A percentile compares a stretch with the other conserved stretches of the same genome.
Evolutionary conservation across 169 alveolate genomes (phyloP).

Genomic region (Plasmodium knowlesi): DNA sequence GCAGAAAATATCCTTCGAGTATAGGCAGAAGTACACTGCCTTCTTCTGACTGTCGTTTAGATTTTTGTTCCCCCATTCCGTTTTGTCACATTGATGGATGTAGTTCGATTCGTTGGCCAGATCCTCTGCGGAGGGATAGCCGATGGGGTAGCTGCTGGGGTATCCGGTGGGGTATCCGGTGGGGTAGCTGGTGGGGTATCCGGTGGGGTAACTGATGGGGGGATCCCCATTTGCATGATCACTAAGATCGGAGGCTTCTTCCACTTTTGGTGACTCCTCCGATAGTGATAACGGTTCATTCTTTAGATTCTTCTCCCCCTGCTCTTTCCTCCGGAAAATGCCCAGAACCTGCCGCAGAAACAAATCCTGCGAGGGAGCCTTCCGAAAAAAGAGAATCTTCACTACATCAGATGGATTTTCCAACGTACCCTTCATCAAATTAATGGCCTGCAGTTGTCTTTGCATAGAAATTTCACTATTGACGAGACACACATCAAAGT

Average conservation of each 20-base stretch:
- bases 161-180: no score
- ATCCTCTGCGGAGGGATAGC: background rate
- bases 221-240: background rate
- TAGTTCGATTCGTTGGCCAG: background rate
- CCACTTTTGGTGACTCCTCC: background rate
- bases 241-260: background rate
- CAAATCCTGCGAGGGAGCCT: slow-evolving; percentile 14
- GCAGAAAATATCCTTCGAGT: slow-evolving; percentile 57
- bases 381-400: slow-evolving; percentile 23
- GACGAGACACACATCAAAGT: slow-evolving; percentile 50
- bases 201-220: background rate
- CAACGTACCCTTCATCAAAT: slow-evolving; percentile 21
- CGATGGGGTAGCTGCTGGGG: no score
- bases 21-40: slow-evolving; percentile 54
- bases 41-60: slow-evolving; percentile 44
- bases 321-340: background rate
- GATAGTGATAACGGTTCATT: background rate
- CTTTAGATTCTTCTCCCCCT: background rate
- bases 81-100: slow-evolving; percentile 11
- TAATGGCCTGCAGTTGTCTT: slow-evolving; percentile 47
- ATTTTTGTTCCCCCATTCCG: slow-evolving; percentile 51
- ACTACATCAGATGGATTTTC: slow-evolving; percentile 34
- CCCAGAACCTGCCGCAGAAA: background rate
- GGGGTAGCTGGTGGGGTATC: no score
- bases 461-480: slow-evolving; percentile 38